Conservation (phyloP, 176 grass and related monocot genomes). For the Pontederia paniculata region DNA sequence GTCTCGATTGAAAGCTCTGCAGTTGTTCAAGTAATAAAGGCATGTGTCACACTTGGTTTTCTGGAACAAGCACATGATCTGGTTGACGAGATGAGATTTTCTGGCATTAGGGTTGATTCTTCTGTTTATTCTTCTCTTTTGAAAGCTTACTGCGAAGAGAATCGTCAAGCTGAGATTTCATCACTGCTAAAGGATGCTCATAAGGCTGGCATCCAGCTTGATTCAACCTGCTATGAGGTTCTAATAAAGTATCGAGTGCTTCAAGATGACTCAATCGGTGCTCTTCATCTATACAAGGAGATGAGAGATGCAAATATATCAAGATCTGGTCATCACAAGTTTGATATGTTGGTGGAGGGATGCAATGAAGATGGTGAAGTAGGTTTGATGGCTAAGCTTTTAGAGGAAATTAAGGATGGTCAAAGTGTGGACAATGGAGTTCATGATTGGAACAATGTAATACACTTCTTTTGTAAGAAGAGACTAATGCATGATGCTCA, state of each 20-base stretch:
- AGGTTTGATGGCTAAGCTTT: slow-evolving; percentile 47
- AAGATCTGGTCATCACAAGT: slow-evolving; percentile 34
- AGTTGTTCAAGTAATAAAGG: slow-evolving; percentile 80
- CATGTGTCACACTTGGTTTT: slow-evolving; percentile 66
- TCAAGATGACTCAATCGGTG: slow-evolving; percentile 39
- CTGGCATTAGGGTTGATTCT: slow-evolving; percentile 66
- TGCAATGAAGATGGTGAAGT: slow-evolving; percentile 21
- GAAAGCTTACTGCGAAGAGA: slow-evolving; percentile 66
- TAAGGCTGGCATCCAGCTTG: slow-evolving; percentile 64
- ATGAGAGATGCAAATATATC: slow-evolving; percentile 47
- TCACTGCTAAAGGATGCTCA: slow-evolving; percentile 61
- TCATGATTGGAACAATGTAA: slow-evolving; percentile 88
- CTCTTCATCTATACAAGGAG: slow-evolving; percentile 49
- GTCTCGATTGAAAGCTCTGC: slow-evolving; percentile 49
- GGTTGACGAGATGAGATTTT: slow-evolving; percentile 88
- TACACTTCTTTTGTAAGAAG: slow-evolving; percentile 97
- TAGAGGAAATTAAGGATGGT: slow-evolving; percentile 70
- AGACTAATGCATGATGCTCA: slow-evolving; percentile 79
- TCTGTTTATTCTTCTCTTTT: slow-evolving; percentile 63
- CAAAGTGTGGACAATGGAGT: slow-evolving; percentile 37
- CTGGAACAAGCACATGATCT: slow-evolving; percentile 82
- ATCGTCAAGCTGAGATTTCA: slow-evolving; percentile 40
- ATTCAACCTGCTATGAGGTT: slow-evolving; percentile 51
- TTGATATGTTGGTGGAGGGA: slow-evolving; percentile 32
- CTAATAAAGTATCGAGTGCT: slow-evolving; percentile 47